Percentiles rank a stretch among this genome's conserved stretches.
Conservation (phyloP, 352 stramenopile genomes). For the Phytophthora europaea region DNA sequence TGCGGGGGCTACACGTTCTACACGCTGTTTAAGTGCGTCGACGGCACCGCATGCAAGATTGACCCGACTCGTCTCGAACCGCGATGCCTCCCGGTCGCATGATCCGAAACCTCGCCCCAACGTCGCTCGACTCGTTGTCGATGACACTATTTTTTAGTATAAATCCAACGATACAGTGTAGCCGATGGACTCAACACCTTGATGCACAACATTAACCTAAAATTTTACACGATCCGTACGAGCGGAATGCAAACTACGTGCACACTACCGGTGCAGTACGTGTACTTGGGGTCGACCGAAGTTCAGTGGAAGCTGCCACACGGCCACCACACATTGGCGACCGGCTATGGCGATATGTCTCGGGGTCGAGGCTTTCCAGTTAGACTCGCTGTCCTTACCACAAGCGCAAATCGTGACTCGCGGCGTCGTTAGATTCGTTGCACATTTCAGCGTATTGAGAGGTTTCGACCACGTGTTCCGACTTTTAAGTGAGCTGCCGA, state of each 20-base stretch:
- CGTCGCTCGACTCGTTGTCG: not conserved
- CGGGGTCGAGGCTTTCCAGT: not conserved
- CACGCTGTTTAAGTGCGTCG: conserved; percentile 37
- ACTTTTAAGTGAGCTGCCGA: too few relatives aligned
- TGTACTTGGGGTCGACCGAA: not conserved
- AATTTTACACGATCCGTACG: too few relatives aligned
- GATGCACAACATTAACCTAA: too few relatives aligned
- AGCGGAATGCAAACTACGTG: too few relatives aligned
- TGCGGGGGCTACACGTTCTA: conserved; percentile 38
- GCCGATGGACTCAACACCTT: too few relatives aligned
- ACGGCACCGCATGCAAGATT: conserved; percentile 31
- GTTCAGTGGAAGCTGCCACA: not conserved
- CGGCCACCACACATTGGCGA: not conserved
- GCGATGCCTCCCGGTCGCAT: conserved; percentile 25
- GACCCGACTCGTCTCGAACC: conserved; percentile 22
- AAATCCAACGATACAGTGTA: not conserved
- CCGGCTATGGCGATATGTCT: conserved; percentile 1
- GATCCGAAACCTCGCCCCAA: not conserved
- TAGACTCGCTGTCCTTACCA: conserved; percentile 3
- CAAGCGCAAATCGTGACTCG: conserved; percentile 3
- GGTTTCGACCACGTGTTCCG: not conserved
- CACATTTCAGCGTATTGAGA: conserved; percentile 2
- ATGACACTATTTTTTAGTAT: not conserved
- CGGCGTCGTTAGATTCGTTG: not conserved
- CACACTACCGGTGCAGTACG: too few relatives aligned